Evolutionary conservation across 2,329 filamentous ascomycete genomes (phyloP).

Genomic region (Penicillium palitans): DNA sequence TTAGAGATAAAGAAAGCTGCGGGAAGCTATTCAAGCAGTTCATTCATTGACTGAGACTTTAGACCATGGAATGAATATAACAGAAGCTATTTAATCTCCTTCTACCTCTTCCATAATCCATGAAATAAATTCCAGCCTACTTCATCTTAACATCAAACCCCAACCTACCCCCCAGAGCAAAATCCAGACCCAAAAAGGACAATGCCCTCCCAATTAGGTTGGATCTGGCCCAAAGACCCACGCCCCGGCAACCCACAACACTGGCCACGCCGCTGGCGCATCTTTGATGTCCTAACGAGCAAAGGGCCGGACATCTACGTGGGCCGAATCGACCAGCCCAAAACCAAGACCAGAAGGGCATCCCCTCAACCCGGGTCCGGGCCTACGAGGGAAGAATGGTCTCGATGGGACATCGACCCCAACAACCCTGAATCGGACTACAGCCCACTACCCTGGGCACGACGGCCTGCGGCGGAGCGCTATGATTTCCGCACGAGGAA

Average conservation of each 20-base stretch:
- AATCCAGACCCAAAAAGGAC: not conserved
- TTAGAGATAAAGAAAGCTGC: not conserved
- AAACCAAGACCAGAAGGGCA: not conserved
- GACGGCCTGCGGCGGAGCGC: conserved; percentile 22
- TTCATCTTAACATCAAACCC: not conserved
- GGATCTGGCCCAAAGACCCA: conserved; percentile 44
- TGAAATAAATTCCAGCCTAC: no score
- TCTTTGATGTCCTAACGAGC: conserved; percentile 41
- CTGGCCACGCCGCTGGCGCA: conserved; percentile 34
- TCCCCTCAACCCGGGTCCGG: not conserved
- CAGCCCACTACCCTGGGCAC: conserved; percentile 22
- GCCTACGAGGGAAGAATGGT: conserved; percentile 12
- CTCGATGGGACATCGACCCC: conserved; percentile 13
- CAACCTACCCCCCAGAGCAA: not conserved
- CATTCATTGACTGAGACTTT: not conserved
- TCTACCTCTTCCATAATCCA: not conserved
- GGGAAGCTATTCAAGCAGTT: not conserved
- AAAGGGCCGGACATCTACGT: conserved; percentile 48
- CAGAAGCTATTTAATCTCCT: not conserved
- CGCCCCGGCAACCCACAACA: conserved; percentile 32
- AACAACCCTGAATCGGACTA: conserved; percentile 6
- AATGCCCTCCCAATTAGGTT: conserved; percentile 23
- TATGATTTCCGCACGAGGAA: conserved; percentile 38
- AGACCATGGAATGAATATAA: not conserved
- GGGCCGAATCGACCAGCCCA: conserved; percentile 22